These are phyloP conservation scores for Ophiocordyceps camponoti-saundersi DNA, from an alignment of 2,329 filamentous ascomycete genomes.

Conservation along the genomic window DNA sequence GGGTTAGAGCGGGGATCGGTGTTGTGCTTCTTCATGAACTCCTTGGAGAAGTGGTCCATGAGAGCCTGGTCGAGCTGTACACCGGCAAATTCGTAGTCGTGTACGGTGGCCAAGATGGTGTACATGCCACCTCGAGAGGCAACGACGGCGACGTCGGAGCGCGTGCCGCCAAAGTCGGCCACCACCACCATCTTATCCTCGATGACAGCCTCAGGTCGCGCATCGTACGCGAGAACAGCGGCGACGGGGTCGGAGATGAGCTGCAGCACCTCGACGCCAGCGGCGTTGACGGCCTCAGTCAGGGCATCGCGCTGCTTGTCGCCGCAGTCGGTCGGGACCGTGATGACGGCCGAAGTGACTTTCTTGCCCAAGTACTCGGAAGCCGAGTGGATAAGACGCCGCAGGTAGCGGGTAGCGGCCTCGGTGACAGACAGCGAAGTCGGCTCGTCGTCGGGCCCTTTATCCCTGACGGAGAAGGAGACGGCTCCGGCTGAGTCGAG, in stretches of 20 bases:
- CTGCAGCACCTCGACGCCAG: conserved; percentile 79
- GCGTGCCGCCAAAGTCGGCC: conserved; percentile 80
- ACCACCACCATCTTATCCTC: conserved; percentile 84
- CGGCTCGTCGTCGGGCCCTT: conserved; percentile 38
- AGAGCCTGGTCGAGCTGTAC: conserved; percentile 75
- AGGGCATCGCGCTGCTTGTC: conserved; percentile 76
- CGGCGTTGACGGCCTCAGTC: conserved; percentile 57
- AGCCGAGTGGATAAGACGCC: conserved; percentile 65
- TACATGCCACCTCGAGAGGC: conserved; percentile 91
- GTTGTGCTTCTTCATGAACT: conserved; percentile 95
- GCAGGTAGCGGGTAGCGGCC: conserved; percentile 69
- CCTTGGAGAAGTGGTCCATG: conserved; percentile 94
- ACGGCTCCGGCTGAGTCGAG: conserved; percentile 55
- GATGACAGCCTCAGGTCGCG: conserved; percentile 52
- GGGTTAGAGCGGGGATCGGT: conserved; percentile 71
- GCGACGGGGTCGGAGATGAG: conserved; percentile 84
- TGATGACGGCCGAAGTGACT: conserved; percentile 88
- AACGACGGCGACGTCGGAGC: conserved; percentile 80
- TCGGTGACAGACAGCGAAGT: conserved; percentile 66
- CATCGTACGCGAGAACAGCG: conserved; percentile 80
- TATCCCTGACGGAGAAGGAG: conserved; percentile 72
- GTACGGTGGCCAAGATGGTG: conserved; percentile 79
- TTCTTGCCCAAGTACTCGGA: conserved; percentile 84
- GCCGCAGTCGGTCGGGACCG: conserved; percentile 83
- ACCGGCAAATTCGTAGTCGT: conserved; percentile 90